phyloP scores from a whole-genome alignment of 768 basidiomycete genomes.

The Pleurotus eryngii region DNA sequence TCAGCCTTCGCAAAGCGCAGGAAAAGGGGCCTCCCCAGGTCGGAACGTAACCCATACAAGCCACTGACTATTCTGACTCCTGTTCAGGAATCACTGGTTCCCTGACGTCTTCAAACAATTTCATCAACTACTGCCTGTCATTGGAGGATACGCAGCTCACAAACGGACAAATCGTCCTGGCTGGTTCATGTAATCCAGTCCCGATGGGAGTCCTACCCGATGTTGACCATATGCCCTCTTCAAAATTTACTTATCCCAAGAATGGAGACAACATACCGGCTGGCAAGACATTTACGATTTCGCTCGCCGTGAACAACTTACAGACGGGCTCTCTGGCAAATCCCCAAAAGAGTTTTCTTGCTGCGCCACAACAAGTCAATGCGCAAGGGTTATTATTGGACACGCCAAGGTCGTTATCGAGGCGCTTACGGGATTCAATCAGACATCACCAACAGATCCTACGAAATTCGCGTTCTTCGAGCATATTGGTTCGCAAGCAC shows the following conservation, averaged over 20 bases:
- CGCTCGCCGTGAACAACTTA: conserved; percentile 41
- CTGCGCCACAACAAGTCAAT: conserved; percentile 56
- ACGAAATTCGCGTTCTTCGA: not conserved
- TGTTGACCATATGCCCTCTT: conserved; percentile 21
- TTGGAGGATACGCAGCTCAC: conserved; percentile 45
- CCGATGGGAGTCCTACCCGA: conserved; percentile 7
- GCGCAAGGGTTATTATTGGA: conserved; percentile 47
- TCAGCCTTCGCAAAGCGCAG: not conserved
- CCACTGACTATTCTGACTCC: too few species aligned
- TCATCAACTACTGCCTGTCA: conserved; percentile 52
- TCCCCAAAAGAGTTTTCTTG: conserved; percentile 49
- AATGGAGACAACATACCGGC: conserved; percentile 43
- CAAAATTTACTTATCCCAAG: conserved; percentile 23
- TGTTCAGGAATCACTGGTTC: conserved; percentile 44
- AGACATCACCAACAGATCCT: conserved; percentile 31
- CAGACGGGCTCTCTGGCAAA: conserved; percentile 41
- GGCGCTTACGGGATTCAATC: conserved; percentile 35
- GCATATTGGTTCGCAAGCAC: not conserved
- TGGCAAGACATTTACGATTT: conserved; percentile 46
- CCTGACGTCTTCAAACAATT: conserved; percentile 56
- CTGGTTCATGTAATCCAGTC: conserved; percentile 39
- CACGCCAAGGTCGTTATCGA: conserved; percentile 62
- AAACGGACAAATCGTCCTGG: conserved; percentile 48
- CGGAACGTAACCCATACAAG: too few species aligned
- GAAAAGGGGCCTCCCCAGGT: not conserved